Percentiles rank a stretch among this genome's conserved stretches.
Evolutionary conservation across 2,329 filamentous ascomycete genomes (phyloP).

Genomic region (Trichoderma atrobrunneum): DNA sequence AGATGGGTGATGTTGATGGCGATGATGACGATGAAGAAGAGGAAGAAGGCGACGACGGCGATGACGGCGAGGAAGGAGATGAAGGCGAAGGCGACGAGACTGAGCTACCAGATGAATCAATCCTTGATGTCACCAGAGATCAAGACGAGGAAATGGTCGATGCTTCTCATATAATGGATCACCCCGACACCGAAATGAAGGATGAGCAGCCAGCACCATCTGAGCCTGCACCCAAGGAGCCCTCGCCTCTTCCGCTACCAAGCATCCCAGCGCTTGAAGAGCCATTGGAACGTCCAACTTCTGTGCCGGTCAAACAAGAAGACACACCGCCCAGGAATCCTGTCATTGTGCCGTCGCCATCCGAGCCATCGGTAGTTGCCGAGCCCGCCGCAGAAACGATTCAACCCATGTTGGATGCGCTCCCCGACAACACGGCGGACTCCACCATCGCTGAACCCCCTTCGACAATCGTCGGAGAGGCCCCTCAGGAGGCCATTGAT

Average conservation of each 20-base stretch:
- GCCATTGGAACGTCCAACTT: constrained; percentile 27
- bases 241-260: constrained; percentile 11
- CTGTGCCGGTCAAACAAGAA: constrained; percentile 39
- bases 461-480: constrained; percentile 32
- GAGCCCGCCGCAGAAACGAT: neutral
- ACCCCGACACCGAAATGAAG: constrained; percentile 28
- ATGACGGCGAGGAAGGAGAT: constrained; percentile 45
- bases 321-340: constrained; percentile 44
- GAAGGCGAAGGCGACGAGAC: constrained; percentile 44
- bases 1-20: constrained; percentile 52
- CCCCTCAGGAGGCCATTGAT: constrained; percentile 28
- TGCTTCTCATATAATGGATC: constrained; percentile 29
- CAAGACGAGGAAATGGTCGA: constrained; percentile 41
- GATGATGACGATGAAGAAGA: constrained; percentile 46
- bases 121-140: constrained; percentile 31
- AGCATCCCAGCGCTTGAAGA: constrained; percentile 35
- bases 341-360: constrained; percentile 9
- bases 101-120: constrained; percentile 30
- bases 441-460: constrained; percentile 33
- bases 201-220: constrained; percentile 25
- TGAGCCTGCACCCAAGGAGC: constrained; percentile 22
- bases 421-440: constrained; percentile 20
- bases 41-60: constrained; percentile 48
- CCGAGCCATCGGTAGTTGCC: neutral
- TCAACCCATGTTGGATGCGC: neutral